Percentiles rank a stretch among this genome's conserved stretches.
These are phyloP conservation scores for Leccinum proliferum DNA, from an alignment of 1,284 basidiomycete genomes.

Conservation along the genomic window DNA sequence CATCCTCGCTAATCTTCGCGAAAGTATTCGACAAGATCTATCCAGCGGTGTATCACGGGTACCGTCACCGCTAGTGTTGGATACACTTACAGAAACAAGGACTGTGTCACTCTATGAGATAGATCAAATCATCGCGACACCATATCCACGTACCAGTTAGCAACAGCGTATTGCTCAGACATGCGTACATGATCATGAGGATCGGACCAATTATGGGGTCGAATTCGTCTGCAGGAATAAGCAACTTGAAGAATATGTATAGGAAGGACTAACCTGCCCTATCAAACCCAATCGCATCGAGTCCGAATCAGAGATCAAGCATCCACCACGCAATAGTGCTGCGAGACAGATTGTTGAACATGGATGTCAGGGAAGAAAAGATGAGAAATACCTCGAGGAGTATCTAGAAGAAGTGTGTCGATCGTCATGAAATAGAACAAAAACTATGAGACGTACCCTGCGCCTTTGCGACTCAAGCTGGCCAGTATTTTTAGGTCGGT, in stretches of 20 bases:
- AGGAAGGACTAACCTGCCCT: constrained; percentile 54
- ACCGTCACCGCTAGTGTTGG: background rate
- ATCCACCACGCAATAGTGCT: constrained; percentile 87
- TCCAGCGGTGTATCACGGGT: constrained; percentile 12
- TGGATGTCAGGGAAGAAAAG: background rate
- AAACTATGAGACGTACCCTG: constrained; percentile 18
- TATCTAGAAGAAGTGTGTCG: constrained; percentile 14
- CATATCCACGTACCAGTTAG: constrained; percentile 55
- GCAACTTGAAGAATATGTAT: background rate
- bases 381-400: constrained; percentile 35
- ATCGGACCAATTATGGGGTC: constrained; percentile 83
- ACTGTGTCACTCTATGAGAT: constrained; percentile 37
- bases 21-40: constrained; percentile 94
- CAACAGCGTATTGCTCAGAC: constrained; percentile 82
- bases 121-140: constrained; percentile 5
- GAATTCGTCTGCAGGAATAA: constrained; percentile 51
- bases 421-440: background rate
- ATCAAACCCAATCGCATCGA: constrained; percentile 83
- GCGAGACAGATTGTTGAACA: constrained; percentile 8
- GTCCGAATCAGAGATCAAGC: constrained; percentile 86
- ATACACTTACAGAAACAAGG: constrained; percentile 64
- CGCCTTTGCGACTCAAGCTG: constrained; percentile 56
- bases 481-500: constrained; percentile 8
- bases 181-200: constrained; percentile 84
- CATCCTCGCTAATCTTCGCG: constrained; percentile 87